These are phyloP conservation scores for Camellia sinensis DNA, from an alignment of 148 eudicot species.

Conservation along the genomic window DNA sequence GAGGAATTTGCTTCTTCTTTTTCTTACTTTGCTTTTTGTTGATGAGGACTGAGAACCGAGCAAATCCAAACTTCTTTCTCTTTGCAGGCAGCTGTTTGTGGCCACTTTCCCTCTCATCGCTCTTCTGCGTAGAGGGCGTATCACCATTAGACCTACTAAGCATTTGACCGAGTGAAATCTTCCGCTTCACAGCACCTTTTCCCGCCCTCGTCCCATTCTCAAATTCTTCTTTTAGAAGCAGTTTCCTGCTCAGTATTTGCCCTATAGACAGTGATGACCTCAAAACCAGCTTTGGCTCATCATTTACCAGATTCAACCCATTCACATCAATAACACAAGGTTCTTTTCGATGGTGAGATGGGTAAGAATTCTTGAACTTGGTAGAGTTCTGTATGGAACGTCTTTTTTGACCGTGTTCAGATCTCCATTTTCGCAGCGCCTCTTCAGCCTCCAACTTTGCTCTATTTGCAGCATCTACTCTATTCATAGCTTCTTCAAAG, in stretches of 20 bases:
- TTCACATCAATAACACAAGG: constrained; percentile 50
- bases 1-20: constrained; percentile 58
- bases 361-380: constrained; percentile 67
- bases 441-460: constrained; percentile 79
- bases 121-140: constrained; percentile 30
- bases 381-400: constrained; percentile 52
- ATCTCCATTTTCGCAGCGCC: constrained; percentile 88
- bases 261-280: constrained; percentile 80
- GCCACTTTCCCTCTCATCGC: constrained; percentile 35
- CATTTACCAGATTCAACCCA: constrained; percentile 38
- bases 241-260: constrained; percentile 84
- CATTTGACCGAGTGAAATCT: constrained; percentile 82
- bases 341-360: constrained; percentile 45
- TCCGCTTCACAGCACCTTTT: constrained; percentile 36
- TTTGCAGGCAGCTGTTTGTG: constrained; percentile 43
- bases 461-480: constrained; percentile 67
- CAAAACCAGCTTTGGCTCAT: constrained; percentile 41
- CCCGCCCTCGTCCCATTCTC: constrained; percentile 36
- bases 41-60: constrained; percentile 60
- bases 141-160: constrained; percentile 52
- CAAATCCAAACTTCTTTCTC: constrained; percentile 87
- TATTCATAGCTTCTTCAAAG: constrained; percentile 72
- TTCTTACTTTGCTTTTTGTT: constrained; percentile 67
- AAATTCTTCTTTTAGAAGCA: constrained; percentile 72
- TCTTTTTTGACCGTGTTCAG: constrained; percentile 71